Evolutionary conservation across 257 asterid species (phyloP), one percentile per base, ranked within the genome.

Genomic region (Striga asiatica): DNA sequence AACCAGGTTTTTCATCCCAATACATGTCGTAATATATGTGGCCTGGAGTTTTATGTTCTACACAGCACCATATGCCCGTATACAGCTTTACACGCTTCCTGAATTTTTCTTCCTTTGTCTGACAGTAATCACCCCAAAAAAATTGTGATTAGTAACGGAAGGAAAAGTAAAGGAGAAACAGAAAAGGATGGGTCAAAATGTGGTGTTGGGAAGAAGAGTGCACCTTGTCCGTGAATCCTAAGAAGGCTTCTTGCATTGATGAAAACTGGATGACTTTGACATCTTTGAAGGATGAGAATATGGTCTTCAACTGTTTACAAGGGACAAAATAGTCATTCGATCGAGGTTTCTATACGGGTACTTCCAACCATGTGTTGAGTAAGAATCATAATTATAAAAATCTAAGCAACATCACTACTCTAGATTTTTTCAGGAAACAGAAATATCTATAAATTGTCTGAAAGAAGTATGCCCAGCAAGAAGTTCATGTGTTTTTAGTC

Each of bases 1-100:
- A 92, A 4, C 32, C 68, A 1, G 95, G 94, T 56, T 88, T 92
- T 72, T 92, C 97, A 56, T 92, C 99, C 99, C 99, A 92, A 56
- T 81, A 92, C 61, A 82, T 81, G 68, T 92, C 95, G 57, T 92
- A 92, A 53, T 79, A 88, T 71, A 92, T 83, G 69, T 88, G 95
- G 21, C 99, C 99, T 1, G 88, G 93, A 19, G 75, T 72, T 49
- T 69, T 77, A 72, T 83, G 29, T 31, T 70, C 79, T 34, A 85
- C 88, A 11, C 99, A 92, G 62, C 99, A 92, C 99, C 99, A 92
- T 57, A 85, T 79, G 43, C 99, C 95, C 9, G 83, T 64, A n/a
- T 88, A 88, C 34, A 60, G 69, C 77, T 88, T 88, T 62, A 92
- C 78, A 6, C 99, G 97, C 29, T 43, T 76, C 74, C 97, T 78